phyloP scores from a whole-genome alignment of 345 rosid species.

The Laguncularia racemosa region DNA sequence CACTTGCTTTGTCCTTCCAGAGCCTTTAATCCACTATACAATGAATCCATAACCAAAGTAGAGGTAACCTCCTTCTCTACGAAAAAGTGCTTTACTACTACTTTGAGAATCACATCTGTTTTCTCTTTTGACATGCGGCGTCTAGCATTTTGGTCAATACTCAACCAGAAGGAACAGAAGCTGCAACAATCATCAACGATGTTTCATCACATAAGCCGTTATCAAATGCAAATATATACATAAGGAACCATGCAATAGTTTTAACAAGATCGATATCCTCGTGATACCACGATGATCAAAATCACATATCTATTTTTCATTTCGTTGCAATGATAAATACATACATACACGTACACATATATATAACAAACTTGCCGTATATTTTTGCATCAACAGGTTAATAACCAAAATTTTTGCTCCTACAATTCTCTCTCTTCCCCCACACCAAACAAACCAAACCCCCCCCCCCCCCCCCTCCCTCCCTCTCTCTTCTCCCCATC shows the following conservation, averaged over 20 bases:
- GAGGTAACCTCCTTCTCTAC: constrained; percentile 91
- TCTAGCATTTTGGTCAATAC: constrained; percentile 62
- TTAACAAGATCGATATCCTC: no score
- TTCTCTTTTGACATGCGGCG: constrained; percentile 77
- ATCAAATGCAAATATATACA: constrained; percentile 4
- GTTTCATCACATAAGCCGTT: not conserved
- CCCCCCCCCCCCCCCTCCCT: no score
- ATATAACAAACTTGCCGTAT: no score
- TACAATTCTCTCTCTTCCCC: no score
- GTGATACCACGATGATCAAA: no score
- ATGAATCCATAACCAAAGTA: constrained; percentile 97
- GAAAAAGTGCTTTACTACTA: constrained; percentile 83
- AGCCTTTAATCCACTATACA: constrained; percentile 93
- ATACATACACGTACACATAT: no score
- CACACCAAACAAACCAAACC: no score
- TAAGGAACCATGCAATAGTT: not conserved
- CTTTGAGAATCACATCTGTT: constrained; percentile 66
- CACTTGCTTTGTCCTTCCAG: constrained; percentile 73
- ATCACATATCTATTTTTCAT: no score
- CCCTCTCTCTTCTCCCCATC: no score
- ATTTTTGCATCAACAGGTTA: no score
- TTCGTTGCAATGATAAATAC: no score
- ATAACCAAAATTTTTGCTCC: no score
- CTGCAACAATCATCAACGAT: constrained; percentile 32
- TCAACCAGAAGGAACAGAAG: constrained; percentile 79